A percentile compares a stretch with the other conserved stretches of the same genome.
These are phyloP conservation scores for Alternaria panax DNA, from an alignment of 2,329 filamentous ascomycete genomes.

Conservation along the genomic window DNA sequence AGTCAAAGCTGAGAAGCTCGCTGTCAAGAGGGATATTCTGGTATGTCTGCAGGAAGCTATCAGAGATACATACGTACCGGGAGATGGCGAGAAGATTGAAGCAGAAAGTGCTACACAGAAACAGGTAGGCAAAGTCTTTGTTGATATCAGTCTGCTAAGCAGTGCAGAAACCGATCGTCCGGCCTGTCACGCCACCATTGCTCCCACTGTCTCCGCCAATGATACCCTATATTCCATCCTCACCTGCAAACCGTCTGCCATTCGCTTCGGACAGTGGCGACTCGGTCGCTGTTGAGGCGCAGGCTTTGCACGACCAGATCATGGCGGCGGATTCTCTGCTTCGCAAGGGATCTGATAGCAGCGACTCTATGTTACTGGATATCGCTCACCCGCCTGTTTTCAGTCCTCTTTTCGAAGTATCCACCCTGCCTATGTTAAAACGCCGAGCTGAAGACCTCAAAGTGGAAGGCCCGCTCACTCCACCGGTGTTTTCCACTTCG, in stretches of 20 bases:
- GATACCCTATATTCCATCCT: conserved; percentile 51
- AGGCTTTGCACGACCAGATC: conserved; percentile 44
- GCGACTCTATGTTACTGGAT: conserved; percentile 44
- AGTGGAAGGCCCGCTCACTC: conserved; percentile 58
- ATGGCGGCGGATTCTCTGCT: conserved; percentile 44
- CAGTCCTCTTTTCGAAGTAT: conserved; percentile 24
- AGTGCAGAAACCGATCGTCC: conserved; percentile 35
- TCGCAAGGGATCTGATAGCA: conserved; percentile 42
- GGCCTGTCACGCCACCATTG: conserved; percentile 57
- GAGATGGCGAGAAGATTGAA: conserved; percentile 33
- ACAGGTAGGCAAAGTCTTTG: conserved; percentile 27
- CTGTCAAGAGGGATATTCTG: conserved; percentile 46
- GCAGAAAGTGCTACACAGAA: conserved; percentile 22
- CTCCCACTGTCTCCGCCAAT: conserved; percentile 54
- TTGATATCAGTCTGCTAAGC: conserved; percentile 22
- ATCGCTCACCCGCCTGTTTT: conserved; percentile 30
- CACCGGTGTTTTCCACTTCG: conserved; percentile 46
- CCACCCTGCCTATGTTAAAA: conserved; percentile 34
- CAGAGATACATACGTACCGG: conserved; percentile 26
- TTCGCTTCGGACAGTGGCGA: conserved; percentile 48
- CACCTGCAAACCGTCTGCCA: conserved; percentile 48
- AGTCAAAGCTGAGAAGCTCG: conserved; percentile 49
- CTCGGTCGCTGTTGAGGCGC: conserved; percentile 43
- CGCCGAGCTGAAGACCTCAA: conserved; percentile 50
- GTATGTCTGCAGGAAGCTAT: conserved; percentile 48